Percentiles rank a stretch among this genome's conserved stretches.
These are phyloP conservation scores for Bullera alba DNA, from an alignment of 768 basidiomycete genomes.

Conservation along the genomic window DNA sequence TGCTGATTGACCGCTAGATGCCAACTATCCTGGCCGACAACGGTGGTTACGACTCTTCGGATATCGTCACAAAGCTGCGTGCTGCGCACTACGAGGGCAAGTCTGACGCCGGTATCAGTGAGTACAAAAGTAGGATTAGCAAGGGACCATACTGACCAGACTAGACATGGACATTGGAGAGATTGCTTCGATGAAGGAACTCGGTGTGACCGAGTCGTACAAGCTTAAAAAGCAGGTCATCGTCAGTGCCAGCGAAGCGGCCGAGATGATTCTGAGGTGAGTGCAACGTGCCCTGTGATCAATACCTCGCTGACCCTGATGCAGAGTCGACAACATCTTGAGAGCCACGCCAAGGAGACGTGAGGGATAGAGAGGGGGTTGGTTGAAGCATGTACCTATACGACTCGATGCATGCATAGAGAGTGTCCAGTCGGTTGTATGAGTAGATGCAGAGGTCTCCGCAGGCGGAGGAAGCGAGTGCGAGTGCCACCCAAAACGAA, in stretches of 20 bases:
- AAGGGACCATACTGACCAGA: neutral
- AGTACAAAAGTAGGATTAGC: slow-evolving; percentile 31
- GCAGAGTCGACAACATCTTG: slow-evolving; percentile 85
- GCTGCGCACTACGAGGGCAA: slow-evolving; percentile 91
- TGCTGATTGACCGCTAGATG: slow-evolving; percentile 50
- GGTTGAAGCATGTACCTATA: slow-evolving; percentile 12
- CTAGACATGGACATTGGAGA: slow-evolving; percentile 80
- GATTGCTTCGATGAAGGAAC: slow-evolving; percentile 76
- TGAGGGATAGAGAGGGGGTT: too few species aligned
- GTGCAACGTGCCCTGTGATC: slow-evolving; percentile 15
- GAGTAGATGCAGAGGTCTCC: too few species aligned
- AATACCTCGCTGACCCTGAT: slow-evolving; percentile 2
- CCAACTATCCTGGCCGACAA: slow-evolving; percentile 96
- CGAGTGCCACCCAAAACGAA: too few species aligned
- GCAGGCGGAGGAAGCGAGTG: too few species aligned
- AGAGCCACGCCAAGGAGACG: slow-evolving; percentile 75
- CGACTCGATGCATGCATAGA: too few species aligned
- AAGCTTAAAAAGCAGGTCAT: slow-evolving; percentile 96
- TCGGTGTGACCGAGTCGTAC: slow-evolving; percentile 93
- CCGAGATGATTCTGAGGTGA: slow-evolving; percentile 94
- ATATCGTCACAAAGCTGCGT: slow-evolving; percentile 78
- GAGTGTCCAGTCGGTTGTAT: too few species aligned
- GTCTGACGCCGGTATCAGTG: slow-evolving; percentile 78
- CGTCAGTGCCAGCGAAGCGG: slow-evolving; percentile 86
- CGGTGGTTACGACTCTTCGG: slow-evolving; percentile 94